A percentile compares a stretch with the other conserved stretches of the same genome.
Evolutionary conservation across 1,284 basidiomycete genomes (phyloP).

Genomic region (Sporisorium reilianum): DNA sequence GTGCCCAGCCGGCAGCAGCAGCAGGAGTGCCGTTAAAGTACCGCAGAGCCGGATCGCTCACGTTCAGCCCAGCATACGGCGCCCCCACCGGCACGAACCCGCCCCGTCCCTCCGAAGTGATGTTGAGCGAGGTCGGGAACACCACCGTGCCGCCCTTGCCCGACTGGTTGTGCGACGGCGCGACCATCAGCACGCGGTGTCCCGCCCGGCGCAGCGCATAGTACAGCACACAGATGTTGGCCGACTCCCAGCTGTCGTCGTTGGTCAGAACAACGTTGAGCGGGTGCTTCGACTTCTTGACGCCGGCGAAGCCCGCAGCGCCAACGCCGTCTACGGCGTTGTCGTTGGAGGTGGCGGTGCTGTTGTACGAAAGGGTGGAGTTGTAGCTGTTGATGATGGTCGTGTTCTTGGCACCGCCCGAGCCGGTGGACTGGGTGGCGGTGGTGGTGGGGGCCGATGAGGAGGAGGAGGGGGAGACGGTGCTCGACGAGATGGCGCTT

Average conservation of each 20-base stretch:
- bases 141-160: slow-evolving; percentile 63
- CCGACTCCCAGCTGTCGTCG: slow-evolving; percentile 54
- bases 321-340: slow-evolving; percentile 42
- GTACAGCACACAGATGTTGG: slow-evolving; percentile 59
- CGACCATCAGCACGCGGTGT: slow-evolving; percentile 57
- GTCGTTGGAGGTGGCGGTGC: slow-evolving; percentile 20
- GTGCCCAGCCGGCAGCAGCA: slow-evolving; percentile 46
- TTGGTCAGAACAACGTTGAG: slow-evolving; percentile 63
- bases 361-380: slow-evolving; percentile 36
- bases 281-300: slow-evolving; percentile 37
- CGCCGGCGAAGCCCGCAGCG: slow-evolving; percentile 49
- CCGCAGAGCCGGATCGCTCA: slow-evolving; percentile 38
- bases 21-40: slow-evolving; percentile 61
- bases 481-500: not conserved
- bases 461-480: not conserved
- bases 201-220: slow-evolving; percentile 59
- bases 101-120: slow-evolving; percentile 51
- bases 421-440: not conserved
- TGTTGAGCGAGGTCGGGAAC: slow-evolving; percentile 51
- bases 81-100: slow-evolving; percentile 43
- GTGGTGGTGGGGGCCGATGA: slow-evolving; percentile 12
- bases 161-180: slow-evolving; percentile 55
- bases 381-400: slow-evolving; percentile 41
- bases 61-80: slow-evolving; percentile 44
- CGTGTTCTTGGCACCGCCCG: slow-evolving; percentile 7